These are phyloP conservation scores for Urochloa ruziziensis DNA, from an alignment of 176 grass and related monocot species.

Conservation along the genomic window DNA sequence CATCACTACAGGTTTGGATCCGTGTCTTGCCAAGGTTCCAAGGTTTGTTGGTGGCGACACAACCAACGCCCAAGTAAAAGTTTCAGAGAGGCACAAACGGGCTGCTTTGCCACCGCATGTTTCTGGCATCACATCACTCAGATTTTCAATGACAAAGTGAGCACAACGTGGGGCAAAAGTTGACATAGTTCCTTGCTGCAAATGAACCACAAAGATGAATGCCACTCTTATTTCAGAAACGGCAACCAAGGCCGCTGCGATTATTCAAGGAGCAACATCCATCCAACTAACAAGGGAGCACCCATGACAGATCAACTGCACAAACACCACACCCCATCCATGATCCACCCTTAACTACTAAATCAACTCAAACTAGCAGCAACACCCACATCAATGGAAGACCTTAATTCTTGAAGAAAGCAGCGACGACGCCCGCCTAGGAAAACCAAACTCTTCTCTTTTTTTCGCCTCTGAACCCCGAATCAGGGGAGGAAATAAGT, in stretches of 20 bases:
- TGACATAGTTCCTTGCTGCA: background rate
- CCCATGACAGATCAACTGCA: conserved; percentile 19
- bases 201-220: conserved; percentile 6
- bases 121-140: background rate
- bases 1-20: no score
- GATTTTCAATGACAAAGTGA: background rate
- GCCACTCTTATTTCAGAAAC: conserved; percentile 59
- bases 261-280: conserved; percentile 49
- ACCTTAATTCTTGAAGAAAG: conserved; percentile 25
- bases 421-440: conserved; percentile 4
- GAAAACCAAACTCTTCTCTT: conserved; percentile 38
- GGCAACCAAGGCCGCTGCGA: conserved; percentile 24
- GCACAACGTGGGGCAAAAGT: background rate
- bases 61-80: no score
- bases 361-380: conserved; percentile 25
- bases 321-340: background rate
- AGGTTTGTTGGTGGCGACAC: no score
- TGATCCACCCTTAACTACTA: background rate
- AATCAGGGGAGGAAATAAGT: background rate
- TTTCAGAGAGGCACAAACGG: no score
- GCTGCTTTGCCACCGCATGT: no score
- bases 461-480: background rate
- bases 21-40: no score
- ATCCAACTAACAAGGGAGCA: conserved; percentile 24
- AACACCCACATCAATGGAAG: conserved; percentile 25